Base-by-base conservation (phyloP, 164 flowering plant species). In the Magnolia kwangsiensis region DNA sequence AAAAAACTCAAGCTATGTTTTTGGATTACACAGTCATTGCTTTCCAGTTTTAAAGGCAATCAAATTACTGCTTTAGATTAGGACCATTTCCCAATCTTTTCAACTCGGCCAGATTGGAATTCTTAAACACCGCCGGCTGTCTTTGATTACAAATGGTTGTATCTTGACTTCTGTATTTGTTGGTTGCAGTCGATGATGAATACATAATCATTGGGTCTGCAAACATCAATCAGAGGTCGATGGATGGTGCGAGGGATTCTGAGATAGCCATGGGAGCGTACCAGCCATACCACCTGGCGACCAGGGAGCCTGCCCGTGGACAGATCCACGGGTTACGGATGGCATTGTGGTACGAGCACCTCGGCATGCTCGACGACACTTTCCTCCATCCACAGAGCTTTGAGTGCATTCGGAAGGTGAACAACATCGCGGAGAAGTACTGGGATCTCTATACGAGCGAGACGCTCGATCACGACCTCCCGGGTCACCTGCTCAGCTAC, bases 181-280 rank as follows among this genome's bases (percentile, higher is more conserved):
- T 27, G 29, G 29, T 27, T 27, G 29, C 29, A 27, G 29, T 27
- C 76, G 97, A 93, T 73, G 97, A 93, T 74, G 97, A 92, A 65
- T 92, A 91, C 85, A 90, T 92, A 59, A 90, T 92, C 78, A 76
- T 90, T 4, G 97, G 97, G 74, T 92, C 97, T 0, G 97, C 97
- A 19, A 92, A 92, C 82, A 88, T 92, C 73, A 92, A 92, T 73
- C 93, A 92, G 71, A 84, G 97, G 70, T 92, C 97, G 49, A 85
- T 92, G 95, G 97, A 90, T 50, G 97, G 95, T 1, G 88, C 83
- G 0, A 84, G 97, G 76, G 97, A 92, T 75, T 78, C 97, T 2
- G 97, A 92, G 77, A 92, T 92, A 24, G 95, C 95, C 1, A 90
- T 91, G 93, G 97, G 96, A 21, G 93, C 85, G 19, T 91, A 81